Conservation (phyloP, 768 basidiomycete genomes). For the Tylopilus sp. region DNA sequence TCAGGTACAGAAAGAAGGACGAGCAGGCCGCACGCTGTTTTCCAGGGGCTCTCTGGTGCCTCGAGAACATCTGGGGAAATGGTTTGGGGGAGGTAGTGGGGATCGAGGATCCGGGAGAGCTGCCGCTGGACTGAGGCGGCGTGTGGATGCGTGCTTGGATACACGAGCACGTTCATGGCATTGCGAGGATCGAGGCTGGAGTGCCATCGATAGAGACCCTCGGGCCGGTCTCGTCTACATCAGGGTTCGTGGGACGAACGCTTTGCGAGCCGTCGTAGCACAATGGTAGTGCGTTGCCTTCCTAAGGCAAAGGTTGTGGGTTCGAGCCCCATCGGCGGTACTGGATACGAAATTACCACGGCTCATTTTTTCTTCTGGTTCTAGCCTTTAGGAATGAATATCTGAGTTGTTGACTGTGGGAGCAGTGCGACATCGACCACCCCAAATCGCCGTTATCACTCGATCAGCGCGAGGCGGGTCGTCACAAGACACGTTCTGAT, state of each 20-base stretch:
- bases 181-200: not conserved
- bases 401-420: not conserved
- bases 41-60: slow-evolving; percentile 72
- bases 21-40: slow-evolving; percentile 67
- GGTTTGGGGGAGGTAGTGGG: slow-evolving; percentile 76
- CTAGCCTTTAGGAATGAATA: too few relatives aligned
- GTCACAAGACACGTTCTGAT: not conserved
- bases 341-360: slow-evolving; percentile 18
- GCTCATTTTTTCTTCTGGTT: slow-evolving; percentile 25
- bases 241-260: not conserved
- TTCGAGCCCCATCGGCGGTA: slow-evolving; percentile 38
- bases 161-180: slow-evolving; percentile 73
- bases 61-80: slow-evolving; percentile 55
- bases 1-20: slow-evolving; percentile 65
- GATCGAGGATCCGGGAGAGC: slow-evolving; percentile 56
- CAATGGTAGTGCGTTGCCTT: slow-evolving; percentile 40
- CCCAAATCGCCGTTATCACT: not conserved
- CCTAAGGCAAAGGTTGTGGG: slow-evolving; percentile 40
- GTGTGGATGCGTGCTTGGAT: slow-evolving; percentile 59
- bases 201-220: not conserved
- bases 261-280: slow-evolving; percentile 34
- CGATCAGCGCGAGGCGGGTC: slow-evolving; percentile 4
- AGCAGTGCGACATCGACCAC: too few relatives aligned
- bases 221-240: not conserved
- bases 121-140: slow-evolving; percentile 44